Conservation (phyloP, 169 alveolate genomes). For the Cryptosporidium baileyi region DNA sequence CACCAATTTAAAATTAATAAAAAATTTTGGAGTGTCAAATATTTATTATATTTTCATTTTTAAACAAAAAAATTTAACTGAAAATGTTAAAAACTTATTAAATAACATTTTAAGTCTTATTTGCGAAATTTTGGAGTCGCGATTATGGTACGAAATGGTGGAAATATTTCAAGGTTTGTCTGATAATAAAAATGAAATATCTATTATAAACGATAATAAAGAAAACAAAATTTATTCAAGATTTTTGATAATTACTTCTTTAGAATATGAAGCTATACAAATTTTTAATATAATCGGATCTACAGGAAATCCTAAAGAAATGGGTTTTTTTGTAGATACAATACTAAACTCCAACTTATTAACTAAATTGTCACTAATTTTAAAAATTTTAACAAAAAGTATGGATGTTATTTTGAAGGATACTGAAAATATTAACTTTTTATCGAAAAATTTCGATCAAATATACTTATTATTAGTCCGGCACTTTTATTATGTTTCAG, state of each 20-base stretch:
- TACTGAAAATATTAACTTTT: neutral
- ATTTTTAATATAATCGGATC: conserved; percentile 29
- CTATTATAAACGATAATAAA: no score
- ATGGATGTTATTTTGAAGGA: neutral
- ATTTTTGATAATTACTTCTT: neutral
- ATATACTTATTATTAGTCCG: neutral
- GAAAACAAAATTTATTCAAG: neutral
- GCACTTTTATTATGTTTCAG: neutral
- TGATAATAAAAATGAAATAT: neutral
- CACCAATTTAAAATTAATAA: neutral
- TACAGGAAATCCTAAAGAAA: conserved; percentile 34
- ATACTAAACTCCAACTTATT: neutral
- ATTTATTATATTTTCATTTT: conserved; percentile 8
- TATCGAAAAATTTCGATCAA: neutral
- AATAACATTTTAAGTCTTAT: neutral
- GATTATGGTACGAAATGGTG: neutral
- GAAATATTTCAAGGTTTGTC: neutral
- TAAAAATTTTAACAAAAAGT: neutral
- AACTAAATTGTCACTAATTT: neutral
- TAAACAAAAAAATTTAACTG: neutral
- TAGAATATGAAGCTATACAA: conserved; percentile 17
- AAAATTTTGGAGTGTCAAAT: conserved; percentile 9
- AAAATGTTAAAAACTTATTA: neutral
- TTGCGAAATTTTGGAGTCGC: neutral
- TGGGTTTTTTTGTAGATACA: neutral